A percentile compares a stretch with the other conserved stretches of the same genome.
Conservation (phyloP, 768 basidiomycete genomes). For the Mycena filopes region DNA sequence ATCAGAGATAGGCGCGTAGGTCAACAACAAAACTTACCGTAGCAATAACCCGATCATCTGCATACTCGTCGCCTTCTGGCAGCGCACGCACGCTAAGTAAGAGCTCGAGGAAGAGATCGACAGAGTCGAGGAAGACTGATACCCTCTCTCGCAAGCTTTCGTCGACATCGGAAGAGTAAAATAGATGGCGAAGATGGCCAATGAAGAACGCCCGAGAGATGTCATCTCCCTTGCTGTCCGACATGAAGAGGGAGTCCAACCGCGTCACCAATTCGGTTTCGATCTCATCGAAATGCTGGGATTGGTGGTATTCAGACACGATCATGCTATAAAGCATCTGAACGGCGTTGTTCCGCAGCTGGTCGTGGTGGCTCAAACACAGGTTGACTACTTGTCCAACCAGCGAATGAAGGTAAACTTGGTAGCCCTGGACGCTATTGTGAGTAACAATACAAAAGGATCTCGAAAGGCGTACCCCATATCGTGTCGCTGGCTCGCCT, state of each 20-base stretch:
- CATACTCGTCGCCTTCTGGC: constrained; percentile 93
- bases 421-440: constrained; percentile 71
- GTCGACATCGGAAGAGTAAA: constrained; percentile 86
- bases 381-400: constrained; percentile 92
- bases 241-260: constrained; percentile 92
- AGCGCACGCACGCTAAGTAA: constrained; percentile 87
- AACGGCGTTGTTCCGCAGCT: constrained; percentile 88
- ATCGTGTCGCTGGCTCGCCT: constrained; percentile 66
- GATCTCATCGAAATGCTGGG: constrained; percentile 87
- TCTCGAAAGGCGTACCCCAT: constrained; percentile 65
- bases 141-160: constrained; percentile 82
- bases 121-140: constrained; percentile 84
- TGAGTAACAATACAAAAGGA: constrained; percentile 20
- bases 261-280: constrained; percentile 93
- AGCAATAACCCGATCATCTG: constrained; percentile 94
- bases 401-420: constrained; percentile 81
- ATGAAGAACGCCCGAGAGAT: constrained; percentile 95
- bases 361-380: constrained; percentile 95
- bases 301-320: constrained; percentile 87
- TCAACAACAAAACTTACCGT: constrained; percentile 64
- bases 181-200: constrained; percentile 87
- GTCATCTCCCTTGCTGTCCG: constrained; percentile 90
- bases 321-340: constrained; percentile 97
- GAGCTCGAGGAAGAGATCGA: constrained; percentile 93
- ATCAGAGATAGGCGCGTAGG: constrained; percentile 12